A percentile compares a stretch with the other conserved stretches of the same genome.
Conservation (phyloP, 1,284 basidiomycete species). For the Tetrapyrgos nigripes region DNA sequence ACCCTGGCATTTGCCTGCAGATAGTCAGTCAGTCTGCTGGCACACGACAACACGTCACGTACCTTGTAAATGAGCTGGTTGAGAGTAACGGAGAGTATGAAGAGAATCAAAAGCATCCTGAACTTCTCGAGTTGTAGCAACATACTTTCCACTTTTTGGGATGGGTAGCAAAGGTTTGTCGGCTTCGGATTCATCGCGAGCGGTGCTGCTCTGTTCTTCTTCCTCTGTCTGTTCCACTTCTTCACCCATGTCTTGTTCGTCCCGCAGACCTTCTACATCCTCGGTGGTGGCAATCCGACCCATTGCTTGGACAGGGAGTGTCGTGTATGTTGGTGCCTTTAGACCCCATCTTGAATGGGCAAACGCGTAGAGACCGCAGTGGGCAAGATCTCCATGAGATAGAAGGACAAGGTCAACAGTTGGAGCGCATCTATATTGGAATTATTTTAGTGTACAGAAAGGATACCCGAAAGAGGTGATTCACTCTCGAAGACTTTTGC, state of each 20-base stretch:
- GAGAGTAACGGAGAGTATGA: conserved; percentile 93
- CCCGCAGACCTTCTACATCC: conserved; percentile 80
- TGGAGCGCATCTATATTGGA: conserved; percentile 62
- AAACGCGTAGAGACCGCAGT: conserved; percentile 91
- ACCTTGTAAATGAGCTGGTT: conserved; percentile 96
- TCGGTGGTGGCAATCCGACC: conserved; percentile 89
- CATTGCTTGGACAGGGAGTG: conserved; percentile 96
- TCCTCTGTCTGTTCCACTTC: conserved; percentile 32
- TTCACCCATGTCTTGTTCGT: conserved; percentile 73
- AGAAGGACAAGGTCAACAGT: conserved; percentile 87
- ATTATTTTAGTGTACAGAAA: conserved; percentile 23
- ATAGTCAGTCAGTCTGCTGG: background rate
- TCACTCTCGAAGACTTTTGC: conserved; percentile 69
- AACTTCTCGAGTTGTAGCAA: conserved; percentile 86
- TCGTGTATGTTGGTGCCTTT: conserved; percentile 93
- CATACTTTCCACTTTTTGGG: conserved; percentile 54
- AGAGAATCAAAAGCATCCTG: conserved; percentile 94
- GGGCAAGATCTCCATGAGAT: conserved; percentile 91
- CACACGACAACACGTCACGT: conserved; percentile 25
- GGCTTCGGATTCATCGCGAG: conserved; percentile 32
- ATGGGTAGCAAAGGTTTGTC: conserved; percentile 18
- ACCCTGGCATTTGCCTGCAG: conserved; percentile 85
- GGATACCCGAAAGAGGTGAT: conserved; percentile 28
- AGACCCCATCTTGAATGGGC: conserved; percentile 89
- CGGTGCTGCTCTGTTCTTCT: conserved; percentile 23